A percentile compares a stretch with the other conserved stretches of the same genome.
Evolutionary conservation across 106 monocot species (phyloP).

Genomic region (Apostasia ramifera): DNA sequence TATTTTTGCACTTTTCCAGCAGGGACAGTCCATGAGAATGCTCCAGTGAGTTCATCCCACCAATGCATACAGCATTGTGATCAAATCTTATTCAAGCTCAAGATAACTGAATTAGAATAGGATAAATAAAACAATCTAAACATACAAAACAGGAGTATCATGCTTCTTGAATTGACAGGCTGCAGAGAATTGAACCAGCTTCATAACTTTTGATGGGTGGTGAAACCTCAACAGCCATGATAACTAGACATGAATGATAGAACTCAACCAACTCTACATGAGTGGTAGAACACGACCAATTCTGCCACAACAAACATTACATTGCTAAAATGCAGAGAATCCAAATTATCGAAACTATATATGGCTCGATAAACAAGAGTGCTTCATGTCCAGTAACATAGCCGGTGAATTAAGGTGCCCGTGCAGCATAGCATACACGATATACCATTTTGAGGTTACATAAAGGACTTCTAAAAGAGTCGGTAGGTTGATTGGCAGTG

Average conservation of each 20-base stretch:
- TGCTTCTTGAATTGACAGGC: conserved; percentile 35
- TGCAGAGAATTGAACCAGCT: conserved; percentile 57
- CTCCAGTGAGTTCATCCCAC: background rate
- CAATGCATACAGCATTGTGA: background rate
- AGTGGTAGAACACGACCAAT: background rate
- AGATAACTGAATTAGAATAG: background rate
- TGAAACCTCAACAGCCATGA: conserved; percentile 33
- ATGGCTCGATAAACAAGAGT: background rate
- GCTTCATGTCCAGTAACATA: conserved; percentile 34
- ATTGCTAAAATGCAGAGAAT: background rate
- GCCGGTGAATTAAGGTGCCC: conserved; percentile 20
- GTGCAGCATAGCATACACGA: conserved; percentile 12
- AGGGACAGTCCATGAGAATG: background rate
- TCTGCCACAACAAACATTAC: background rate
- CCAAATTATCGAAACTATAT: too few species aligned
- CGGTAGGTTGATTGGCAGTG: conserved; percentile 34
- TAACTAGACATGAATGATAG: conserved; percentile 18
- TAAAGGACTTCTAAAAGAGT: conserved; percentile 2
- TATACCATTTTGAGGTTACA: conserved; percentile 2
- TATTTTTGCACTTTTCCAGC: background rate
- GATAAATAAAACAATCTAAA: background rate
- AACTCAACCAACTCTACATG: background rate
- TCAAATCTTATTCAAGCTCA: background rate
- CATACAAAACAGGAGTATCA: background rate
- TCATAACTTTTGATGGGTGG: conserved; percentile 45